Evolutionary conservation across 768 basidiomycete species (phyloP), one percentile per base, ranked within the genome.

Genomic region (Pisolithus albus): DNA sequence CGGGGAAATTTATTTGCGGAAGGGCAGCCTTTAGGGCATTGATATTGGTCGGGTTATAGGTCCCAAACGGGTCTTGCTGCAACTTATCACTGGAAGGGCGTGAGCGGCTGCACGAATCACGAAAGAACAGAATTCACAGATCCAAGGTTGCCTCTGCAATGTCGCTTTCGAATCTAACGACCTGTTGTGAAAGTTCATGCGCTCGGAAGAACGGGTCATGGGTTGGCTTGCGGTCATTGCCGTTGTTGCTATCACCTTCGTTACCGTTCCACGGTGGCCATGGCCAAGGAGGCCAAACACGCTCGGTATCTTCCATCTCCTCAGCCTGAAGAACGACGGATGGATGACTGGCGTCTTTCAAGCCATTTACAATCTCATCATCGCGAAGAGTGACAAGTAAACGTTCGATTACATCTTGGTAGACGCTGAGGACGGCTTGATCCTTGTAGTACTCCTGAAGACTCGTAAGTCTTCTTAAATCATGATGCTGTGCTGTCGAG

Each of bases 371-470:
- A 36, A 68, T 55, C 44, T 69, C 64, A 16, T 72, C 67, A 44
- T 81, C 77, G 34, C 79, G 77, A 4, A 93, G 69, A 5, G 77
- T 71, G 19, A 75, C 57, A 23, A 97, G 75, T 15, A 95, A 72
- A 18, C 79, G 75, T 58, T 84, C 80, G 18, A 93, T 70, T 21
- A 89, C 83, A 39, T 72, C 68, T 52, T 76, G 73, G 65, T 96
- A 96, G 15, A 86, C 64, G n/a, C 78, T 73, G n/a, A 81, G 67
- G 36, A 90, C 78, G 0, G 72, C 66, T 50, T 82, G 72, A 44
- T 97, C 94, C 49, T 84, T 78, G 66, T 91, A 98, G 65, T 98
- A 96, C 70, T 94, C 92, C 86, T 92, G 26, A 5, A 56, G 10
- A 36, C 37, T 51, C 36, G 21, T 48, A 24, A 54, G 41, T 46